phyloP scores from a whole-genome alignment of 2,329 filamentous ascomycete genomes.

The Incumbomyces delicatus region DNA sequence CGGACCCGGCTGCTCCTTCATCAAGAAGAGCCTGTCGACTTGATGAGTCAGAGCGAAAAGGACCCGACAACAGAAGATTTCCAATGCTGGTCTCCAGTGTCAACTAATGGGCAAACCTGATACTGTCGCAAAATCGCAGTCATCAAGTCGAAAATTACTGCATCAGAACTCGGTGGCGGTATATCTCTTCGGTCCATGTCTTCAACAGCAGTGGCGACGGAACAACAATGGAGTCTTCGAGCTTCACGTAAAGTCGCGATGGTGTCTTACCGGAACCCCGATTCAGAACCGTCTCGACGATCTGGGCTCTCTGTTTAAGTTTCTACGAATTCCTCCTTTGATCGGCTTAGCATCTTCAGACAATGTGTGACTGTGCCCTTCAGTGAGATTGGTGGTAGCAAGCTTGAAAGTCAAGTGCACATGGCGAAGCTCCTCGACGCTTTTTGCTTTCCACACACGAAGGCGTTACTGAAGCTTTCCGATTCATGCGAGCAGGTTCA shows the following conservation, averaged over 20 bases:
- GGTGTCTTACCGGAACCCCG: constrained; percentile 46
- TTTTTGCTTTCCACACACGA: constrained; percentile 21
- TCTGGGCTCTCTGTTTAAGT: constrained; percentile 42
- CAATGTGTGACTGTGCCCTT: constrained; percentile 37
- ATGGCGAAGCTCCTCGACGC: constrained; percentile 27
- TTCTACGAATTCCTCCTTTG: constrained; percentile 36
- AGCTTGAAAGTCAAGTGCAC: constrained; percentile 16
- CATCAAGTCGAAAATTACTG: constrained; percentile 14
- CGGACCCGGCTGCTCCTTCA: constrained; percentile 8
- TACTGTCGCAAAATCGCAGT: constrained; percentile 34
- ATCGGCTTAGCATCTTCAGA: constrained; percentile 33
- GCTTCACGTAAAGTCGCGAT: constrained; percentile 37
- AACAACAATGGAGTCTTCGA: constrained; percentile 34
- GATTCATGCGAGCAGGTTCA: constrained; percentile 20
- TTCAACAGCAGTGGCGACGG: no score
- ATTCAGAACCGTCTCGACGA: constrained; percentile 47
- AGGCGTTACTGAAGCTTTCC: constrained; percentile 20
- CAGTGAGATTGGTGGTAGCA: constrained; percentile 21
- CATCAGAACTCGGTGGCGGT: constrained; percentile 30
- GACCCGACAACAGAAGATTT: constrained; percentile 25
- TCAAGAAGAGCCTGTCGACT: constrained; percentile 14
- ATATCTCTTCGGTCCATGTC: no score
- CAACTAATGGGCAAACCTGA: constrained; percentile 19
- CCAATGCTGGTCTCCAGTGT: constrained; percentile 21
- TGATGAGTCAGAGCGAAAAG: constrained; percentile 15